Conservation (phyloP, 1,139 yeast species). For the Geotrichum histeridarum region DNA sequence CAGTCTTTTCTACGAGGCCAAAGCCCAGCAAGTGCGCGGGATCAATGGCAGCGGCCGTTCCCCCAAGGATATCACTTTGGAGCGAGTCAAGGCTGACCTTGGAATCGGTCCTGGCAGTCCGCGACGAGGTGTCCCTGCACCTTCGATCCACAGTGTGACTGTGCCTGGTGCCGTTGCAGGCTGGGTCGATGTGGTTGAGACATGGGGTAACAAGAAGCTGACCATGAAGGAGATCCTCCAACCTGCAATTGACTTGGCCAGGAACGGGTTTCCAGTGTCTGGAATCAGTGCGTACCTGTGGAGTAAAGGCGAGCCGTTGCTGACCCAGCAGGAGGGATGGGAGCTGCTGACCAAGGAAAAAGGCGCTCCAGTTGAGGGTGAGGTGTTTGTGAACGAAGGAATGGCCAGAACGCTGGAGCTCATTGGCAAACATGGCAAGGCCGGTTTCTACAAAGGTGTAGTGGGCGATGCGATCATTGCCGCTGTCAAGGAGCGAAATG, state of each 20-base stretch:
- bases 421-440: constrained; percentile 55
- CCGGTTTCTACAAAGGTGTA: constrained; percentile 64
- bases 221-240: constrained; percentile 53
- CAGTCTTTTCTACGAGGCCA: constrained; percentile 54
- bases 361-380: constrained; percentile 56
- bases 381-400: constrained; percentile 49
- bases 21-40: constrained; percentile 52
- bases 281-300: constrained; percentile 55
- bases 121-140: constrained; percentile 6
- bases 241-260: constrained; percentile 71
- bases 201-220: constrained; percentile 72
- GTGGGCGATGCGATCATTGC: constrained; percentile 62
- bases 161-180: constrained; percentile 80
- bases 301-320: constrained; percentile 35
- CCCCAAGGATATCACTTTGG: constrained; percentile 50
- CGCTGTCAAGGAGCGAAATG: constrained; percentile 50
- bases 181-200: constrained; percentile 62
- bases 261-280: constrained; percentile 60
- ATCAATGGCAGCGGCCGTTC: constrained; percentile 76
- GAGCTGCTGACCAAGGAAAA: constrained; percentile 42
- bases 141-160: constrained; percentile 47
- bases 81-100: constrained; percentile 45
- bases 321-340: constrained; percentile 27
- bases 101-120: constrained; percentile 34
- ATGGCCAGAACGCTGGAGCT: constrained; percentile 52